Evolutionary conservation across 352 stramenopile genomes (phyloP).

Genomic region (Phytophthora hybrid): DNA sequence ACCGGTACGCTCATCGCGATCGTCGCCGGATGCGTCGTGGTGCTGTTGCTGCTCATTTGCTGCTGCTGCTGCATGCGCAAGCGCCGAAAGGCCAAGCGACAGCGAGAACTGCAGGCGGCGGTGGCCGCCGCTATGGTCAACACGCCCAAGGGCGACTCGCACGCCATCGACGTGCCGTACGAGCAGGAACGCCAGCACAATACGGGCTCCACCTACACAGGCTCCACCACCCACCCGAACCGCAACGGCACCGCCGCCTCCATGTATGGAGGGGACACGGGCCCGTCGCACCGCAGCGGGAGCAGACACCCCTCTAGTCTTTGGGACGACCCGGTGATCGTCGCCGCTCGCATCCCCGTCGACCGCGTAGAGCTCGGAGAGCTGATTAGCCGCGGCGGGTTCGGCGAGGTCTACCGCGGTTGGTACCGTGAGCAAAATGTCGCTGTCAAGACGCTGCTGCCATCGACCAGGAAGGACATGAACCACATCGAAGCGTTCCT

Average conservation of each 20-base stretch:
- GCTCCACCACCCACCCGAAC: slow-evolving; percentile 21
- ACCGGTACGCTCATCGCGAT: slow-evolving; percentile 34
- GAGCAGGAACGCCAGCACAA: slow-evolving; percentile 30
- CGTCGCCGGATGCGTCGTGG: slow-evolving; percentile 26
- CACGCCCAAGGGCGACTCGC: slow-evolving; percentile 31
- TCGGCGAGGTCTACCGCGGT: slow-evolving; percentile 50
- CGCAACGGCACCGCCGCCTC: slow-evolving; percentile 21
- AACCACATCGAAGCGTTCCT: slow-evolving; percentile 50
- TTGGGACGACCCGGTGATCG: slow-evolving; percentile 49
- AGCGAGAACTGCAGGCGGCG: slow-evolving; percentile 31
- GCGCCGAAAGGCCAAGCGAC: slow-evolving; percentile 22
- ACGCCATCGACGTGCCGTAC: slow-evolving; percentile 32
- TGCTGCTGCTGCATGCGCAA: slow-evolving; percentile 40
- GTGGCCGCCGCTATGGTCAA: slow-evolving; percentile 27
- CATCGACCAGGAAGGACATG: slow-evolving; percentile 42
- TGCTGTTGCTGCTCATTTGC: slow-evolving; percentile 30
- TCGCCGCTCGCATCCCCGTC: slow-evolving; percentile 48
- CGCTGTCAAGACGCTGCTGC: slow-evolving; percentile 50
- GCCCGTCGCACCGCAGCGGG: slow-evolving; percentile 8
- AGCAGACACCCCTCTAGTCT: slow-evolving; percentile 30
- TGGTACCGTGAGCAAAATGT: slow-evolving; percentile 45
- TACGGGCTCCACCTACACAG: slow-evolving; percentile 35
- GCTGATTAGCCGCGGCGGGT: slow-evolving; percentile 45
- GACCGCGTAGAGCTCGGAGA: slow-evolving; percentile 46
- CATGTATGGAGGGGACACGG: slow-evolving; percentile 14